A percentile compares a stretch with the other conserved stretches of the same genome.
These are phyloP conservation scores for Trichosporon inkin DNA, from an alignment of 1,284 basidiomycete species.

Conservation along the genomic window DNA sequence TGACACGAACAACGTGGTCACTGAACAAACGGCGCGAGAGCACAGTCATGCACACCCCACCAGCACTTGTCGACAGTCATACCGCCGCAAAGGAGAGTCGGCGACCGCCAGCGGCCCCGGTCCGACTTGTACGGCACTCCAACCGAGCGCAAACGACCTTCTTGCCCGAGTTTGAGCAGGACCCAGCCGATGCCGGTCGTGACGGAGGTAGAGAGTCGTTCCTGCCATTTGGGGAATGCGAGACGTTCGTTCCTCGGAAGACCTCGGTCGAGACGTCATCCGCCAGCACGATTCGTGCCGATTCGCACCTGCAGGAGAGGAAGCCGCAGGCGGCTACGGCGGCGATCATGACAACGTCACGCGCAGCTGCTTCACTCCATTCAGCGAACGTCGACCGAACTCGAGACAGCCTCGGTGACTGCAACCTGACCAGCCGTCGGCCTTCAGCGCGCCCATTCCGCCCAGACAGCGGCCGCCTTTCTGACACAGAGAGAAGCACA, in stretches of 20 bases:
- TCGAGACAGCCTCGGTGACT: neutral
- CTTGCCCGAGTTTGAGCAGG: neutral
- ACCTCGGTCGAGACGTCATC: neutral
- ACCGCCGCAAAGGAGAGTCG: neutral
- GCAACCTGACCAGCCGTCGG: neutral
- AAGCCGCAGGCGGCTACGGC: no score
- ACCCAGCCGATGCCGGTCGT: neutral
- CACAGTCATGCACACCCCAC: neutral
- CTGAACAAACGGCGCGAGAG: neutral
- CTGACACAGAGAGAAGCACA: neutral
- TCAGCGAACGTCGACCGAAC: neutral
- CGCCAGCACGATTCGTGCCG: neutral
- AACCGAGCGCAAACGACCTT: neutral
- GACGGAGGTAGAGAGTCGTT: neutral
- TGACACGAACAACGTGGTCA: no score
- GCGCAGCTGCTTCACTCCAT: no score
- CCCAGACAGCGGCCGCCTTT: neutral
- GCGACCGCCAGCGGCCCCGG: neutral
- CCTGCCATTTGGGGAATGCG: slow-evolving; percentile 8
- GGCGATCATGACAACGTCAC: no score
- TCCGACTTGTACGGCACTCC: neutral
- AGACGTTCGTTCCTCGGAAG: neutral
- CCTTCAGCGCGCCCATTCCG: neutral
- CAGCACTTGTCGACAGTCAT: neutral
- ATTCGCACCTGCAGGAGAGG: neutral